These are phyloP conservation scores for Rhynchosporium graminicola DNA, from an alignment of 2,329 filamentous ascomycete species.

Conservation along the genomic window DNA sequence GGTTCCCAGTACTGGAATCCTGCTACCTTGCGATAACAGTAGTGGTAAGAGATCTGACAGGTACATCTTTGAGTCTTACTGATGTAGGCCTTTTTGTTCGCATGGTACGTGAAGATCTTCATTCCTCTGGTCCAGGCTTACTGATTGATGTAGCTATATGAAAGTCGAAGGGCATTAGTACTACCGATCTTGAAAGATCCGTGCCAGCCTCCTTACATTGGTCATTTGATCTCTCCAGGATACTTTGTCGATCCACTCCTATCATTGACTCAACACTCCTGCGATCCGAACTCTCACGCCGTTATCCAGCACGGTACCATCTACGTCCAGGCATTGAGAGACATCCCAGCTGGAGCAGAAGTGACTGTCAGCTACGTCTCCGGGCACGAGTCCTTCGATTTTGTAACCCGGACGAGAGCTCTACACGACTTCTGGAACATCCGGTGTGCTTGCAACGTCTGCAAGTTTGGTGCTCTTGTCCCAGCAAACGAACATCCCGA, in stretches of 20 bases:
- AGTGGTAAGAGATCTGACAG: neutral
- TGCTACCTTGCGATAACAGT: neutral
- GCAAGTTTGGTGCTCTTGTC: too few species aligned
- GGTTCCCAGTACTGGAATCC: too few species aligned
- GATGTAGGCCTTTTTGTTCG: neutral
- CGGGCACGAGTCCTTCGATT: neutral
- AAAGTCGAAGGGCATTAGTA: neutral
- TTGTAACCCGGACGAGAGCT: too few species aligned
- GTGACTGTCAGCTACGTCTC: neutral
- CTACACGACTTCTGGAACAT: too few species aligned
- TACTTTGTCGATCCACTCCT: neutral
- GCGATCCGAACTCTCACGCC: neutral
- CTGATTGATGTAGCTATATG: neutral
- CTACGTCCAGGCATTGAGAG: neutral
- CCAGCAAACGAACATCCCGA: too few species aligned
- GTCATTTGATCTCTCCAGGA: neutral
- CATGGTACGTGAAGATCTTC: neutral
- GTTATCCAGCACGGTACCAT: neutral
- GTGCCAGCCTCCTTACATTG: neutral
- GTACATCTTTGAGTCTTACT: neutral
- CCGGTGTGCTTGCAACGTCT: too few species aligned
- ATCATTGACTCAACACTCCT: neutral
- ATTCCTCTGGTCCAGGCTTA: neutral
- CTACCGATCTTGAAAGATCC: neutral
- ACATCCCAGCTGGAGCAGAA: neutral